Evolutionary conservation across 345 rosid species (phyloP), one percentile per base, ranked within the genome.

Genomic region (Limnanthes douglasii): DNA sequence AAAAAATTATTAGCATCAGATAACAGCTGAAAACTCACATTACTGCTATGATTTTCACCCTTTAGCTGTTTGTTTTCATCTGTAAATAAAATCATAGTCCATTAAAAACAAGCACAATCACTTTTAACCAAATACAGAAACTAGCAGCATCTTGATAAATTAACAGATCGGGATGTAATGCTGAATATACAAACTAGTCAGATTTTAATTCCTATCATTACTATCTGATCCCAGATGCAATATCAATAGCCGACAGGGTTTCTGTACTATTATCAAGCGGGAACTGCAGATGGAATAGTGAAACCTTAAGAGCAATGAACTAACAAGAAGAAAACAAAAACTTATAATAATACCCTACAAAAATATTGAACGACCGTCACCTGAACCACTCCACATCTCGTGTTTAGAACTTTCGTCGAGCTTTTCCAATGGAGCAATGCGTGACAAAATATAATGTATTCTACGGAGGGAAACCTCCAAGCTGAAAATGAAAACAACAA

Each of bases 321-420:
- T n/a, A n/a, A n/a, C n/a, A n/a, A n/a, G n/a, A n/a, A n/a, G n/a
- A n/a, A n/a, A n/a, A n/a, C n/a, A n/a, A n/a, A n/a, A n/a, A n/a
- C n/a, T n/a, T n/a, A n/a, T n/a, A n/a, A n/a, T n/a, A n/a, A n/a
- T n/a, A n/a, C n/a, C n/a, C n/a, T n/a, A n/a, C n/a, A 15, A 8
- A 36, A 42, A 9, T 37, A 6, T 24, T 19, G 6, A 0, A 19
- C 41, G 31, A 43, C 8, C 56, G 34, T 72, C 50, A 88, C 97
- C 95, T 72, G 67, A 64, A 14, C 62, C 66, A 61, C 90, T 68
- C 97, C 97, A 88, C 78, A 79, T 75, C 60, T 71, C 84, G 39
- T 37, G 9, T 12, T 65, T 43, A 32, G 78, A 54, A 18, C 51
- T 61, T 37, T 54, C 72, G 31, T 56, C 59, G 29, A 22, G 48